phyloP scores from a whole-genome alignment of 202 grass and related monocot species.

The Setaria italica region DNA sequence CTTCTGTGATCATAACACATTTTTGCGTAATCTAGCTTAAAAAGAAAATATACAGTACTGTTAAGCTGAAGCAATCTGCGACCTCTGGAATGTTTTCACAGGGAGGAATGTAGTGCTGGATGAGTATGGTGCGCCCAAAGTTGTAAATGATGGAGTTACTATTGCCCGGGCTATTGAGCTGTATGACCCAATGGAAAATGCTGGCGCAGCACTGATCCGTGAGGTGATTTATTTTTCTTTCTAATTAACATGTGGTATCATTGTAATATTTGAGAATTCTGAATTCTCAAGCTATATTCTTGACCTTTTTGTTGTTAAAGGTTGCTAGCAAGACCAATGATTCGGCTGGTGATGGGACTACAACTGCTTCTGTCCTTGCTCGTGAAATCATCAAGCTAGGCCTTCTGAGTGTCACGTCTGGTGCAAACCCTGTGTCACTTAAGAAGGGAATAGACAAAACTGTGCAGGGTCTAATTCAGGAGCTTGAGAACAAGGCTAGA shows the following conservation, averaged over 20 bases:
- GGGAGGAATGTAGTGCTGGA: slow-evolving; percentile 74
- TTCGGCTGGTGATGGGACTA: slow-evolving; percentile 78
- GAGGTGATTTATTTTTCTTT: slow-evolving; percentile 51
- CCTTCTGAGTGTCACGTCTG: slow-evolving; percentile 67
- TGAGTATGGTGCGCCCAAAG: slow-evolving; percentile 66
- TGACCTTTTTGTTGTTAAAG: slow-evolving; percentile 34
- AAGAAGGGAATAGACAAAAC: slow-evolving; percentile 82
- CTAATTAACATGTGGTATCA: background rate
- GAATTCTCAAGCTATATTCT: slow-evolving; percentile 6
- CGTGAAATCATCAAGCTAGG: slow-evolving; percentile 73
- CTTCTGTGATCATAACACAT: background rate
- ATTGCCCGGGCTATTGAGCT: slow-evolving; percentile 74
- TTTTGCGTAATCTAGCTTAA: background rate
- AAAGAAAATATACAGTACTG: background rate
- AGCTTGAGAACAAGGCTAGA: slow-evolving; percentile 65
- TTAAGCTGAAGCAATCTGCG: slow-evolving; percentile 16
- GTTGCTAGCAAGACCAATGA: slow-evolving; percentile 85
- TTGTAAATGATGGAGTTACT: slow-evolving; percentile 76
- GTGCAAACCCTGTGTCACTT: slow-evolving; percentile 69
- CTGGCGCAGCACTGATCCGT: slow-evolving; percentile 67
- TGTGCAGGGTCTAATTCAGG: slow-evolving; percentile 58
- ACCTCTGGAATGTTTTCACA: slow-evolving; percentile 38
- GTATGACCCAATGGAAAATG: slow-evolving; percentile 75
- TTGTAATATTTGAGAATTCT: background rate
- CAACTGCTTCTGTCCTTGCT: slow-evolving; percentile 69